Conservation (phyloP, 139 green algal species). For the Chloropicon primus region DNA sequence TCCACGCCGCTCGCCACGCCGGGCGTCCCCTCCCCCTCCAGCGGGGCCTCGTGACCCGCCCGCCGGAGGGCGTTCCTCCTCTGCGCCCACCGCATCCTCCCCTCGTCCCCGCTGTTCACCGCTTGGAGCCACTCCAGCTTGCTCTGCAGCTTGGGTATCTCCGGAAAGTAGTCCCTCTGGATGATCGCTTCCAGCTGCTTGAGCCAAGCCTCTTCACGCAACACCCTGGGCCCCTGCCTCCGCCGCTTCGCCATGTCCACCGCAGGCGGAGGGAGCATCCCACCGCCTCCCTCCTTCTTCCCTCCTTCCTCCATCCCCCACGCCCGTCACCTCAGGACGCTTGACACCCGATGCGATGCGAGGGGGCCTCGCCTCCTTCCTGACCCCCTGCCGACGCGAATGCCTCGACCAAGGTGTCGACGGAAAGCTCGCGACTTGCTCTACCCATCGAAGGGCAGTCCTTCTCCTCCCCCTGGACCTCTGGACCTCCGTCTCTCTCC, state of each 20-base stretch:
- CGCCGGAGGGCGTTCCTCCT: slow-evolving; percentile 60
- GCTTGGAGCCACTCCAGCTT: slow-evolving; percentile 76
- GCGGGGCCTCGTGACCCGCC: slow-evolving; percentile 14
- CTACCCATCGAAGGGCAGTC: too few relatives aligned
- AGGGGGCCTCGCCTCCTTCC: too few relatives aligned
- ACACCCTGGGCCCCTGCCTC: slow-evolving; percentile 14
- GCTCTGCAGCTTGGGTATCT: slow-evolving; percentile 65
- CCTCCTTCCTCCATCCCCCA: neutral
- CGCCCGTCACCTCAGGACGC: too few relatives aligned
- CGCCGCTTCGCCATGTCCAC: neutral
- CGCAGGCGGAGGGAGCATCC: neutral
- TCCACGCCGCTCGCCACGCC: neutral
- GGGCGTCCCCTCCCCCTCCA: too few relatives aligned
- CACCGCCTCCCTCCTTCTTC: too few relatives aligned
- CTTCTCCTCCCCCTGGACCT: too few relatives aligned
- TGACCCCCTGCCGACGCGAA: too few relatives aligned
- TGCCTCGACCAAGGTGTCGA: too few relatives aligned
- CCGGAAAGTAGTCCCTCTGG: slow-evolving; percentile 85
- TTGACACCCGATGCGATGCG: too few relatives aligned
- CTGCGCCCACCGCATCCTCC: slow-evolving; percentile 52
- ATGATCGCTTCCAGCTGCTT: slow-evolving; percentile 68
- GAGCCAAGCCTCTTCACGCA: slow-evolving; percentile 66
- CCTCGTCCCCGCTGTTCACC: slow-evolving; percentile 47
- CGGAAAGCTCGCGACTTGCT: too few relatives aligned
- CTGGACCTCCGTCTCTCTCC: too few relatives aligned